Evolutionary conservation across 116 monocot species (phyloP), one percentile per base, ranked within the genome.

Genomic region (Iris pallida): DNA sequence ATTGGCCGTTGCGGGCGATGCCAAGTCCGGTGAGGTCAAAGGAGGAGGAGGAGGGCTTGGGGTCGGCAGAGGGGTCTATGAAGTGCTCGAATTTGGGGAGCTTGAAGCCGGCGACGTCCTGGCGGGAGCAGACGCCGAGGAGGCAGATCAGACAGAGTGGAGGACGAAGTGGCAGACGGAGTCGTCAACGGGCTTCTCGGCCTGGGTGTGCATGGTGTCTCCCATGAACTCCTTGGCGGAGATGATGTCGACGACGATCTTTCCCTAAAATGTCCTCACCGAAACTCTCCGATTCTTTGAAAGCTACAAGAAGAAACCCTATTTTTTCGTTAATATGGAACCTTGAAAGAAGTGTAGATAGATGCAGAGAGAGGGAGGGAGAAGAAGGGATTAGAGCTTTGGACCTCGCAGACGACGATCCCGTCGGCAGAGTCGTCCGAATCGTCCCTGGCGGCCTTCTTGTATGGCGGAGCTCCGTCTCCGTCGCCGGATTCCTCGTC

Each of bases 331-430:
- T 40, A 5, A 41, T 4, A 48, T 47, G 10, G 12, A 17, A 7
- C 7, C 47, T 42, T 20, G 20, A 4, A 5, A 59, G 8, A 16
- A 53, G 19, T n/a, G n/a, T n/a, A n/a, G n/a, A n/a, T n/a, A n/a
- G n/a, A n/a, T n/a, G n/a, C n/a, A n/a, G n/a, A n/a, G 42, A 30
- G 3, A 20, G 65, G n/a, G 47, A 4, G 45, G 64, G 20, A 43
- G 68, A 61, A 45, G 18, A 70, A 2, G 42, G 47, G 52, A 51
- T 12, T 58, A 20, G 20, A 17, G 65, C 16, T 52, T 49, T 10
- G 17, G 10, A 93, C 93, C 77, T 93, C 82, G 55, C 86, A 84
- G 63, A 93, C 89, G 82, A 81, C 65, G 74, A 84, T 82, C 43
- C 61, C 74, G 1, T 83, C 82, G 16, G 57, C 65, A 59, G 56